Base-by-base conservation (phyloP, 2,329 filamentous ascomycete species). In the Ceratocystis alfenasii region DNA sequence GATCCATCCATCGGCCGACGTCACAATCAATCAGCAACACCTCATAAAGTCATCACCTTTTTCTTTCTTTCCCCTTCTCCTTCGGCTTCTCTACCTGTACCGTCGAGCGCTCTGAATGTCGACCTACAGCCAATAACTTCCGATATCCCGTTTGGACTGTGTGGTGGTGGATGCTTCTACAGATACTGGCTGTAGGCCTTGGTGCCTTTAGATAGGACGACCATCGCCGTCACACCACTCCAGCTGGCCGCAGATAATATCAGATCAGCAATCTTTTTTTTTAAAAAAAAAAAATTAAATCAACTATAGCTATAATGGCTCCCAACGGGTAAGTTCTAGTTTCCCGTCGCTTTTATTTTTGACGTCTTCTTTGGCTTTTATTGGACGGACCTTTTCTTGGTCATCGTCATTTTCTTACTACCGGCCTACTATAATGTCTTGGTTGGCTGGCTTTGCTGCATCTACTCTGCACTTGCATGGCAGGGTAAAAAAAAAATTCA, bases 241-340 rank as follows among this genome's bases (percentile, higher is more conserved):
- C 48, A 50, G 20, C 22, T 50, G 48, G 48, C 8, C 48, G 22
- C 36, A 50, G 48, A 50, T 50, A 50, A 8, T 22, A 25, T 25
- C 48, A 20, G 10, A 41, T 41, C 36, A 15, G 10, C 36, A 12
- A 41, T 12, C 10, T 5, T 41, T 41, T 41, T 41, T 41, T 36
- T 2, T 10, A 1, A 12, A 41, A 50, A 20, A 50, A 3, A 41
- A 41, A 41, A 12, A 41, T 20, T 20, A 50, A 50, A 4, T 10
- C n/a, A 33, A 33, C 22, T 17, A 55, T 20, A 41, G 63, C 50
- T 15, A 33, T 3, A 28, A 65, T 65, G 63, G 33, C 63, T 36
- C 63, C 63, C 36, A 65, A 65, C 36, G 63, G 63, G 63, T 65
- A 65, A 59, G 63, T 65, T 30, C 36, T 62, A 5, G 20, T 62